Conservation (phyloP, 352 stramenopile genomes). For the Phytopythium chamaehyphon region DNA sequence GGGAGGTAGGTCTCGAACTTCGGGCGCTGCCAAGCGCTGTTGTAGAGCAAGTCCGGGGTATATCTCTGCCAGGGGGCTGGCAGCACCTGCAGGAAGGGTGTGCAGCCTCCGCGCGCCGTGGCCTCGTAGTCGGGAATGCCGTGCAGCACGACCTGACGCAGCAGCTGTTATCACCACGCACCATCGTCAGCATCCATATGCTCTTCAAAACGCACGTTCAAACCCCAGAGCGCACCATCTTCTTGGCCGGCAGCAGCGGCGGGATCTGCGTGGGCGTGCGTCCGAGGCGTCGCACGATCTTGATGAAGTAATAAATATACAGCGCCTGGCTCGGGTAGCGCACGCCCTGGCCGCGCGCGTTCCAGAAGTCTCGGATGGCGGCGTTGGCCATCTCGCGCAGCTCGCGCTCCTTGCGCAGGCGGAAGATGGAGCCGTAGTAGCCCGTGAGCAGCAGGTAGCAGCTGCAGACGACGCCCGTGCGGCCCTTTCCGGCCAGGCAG, state of each 20-base stretch:
- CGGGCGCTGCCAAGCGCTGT: constrained; percentile 63
- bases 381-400: constrained; percentile 59
- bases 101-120: constrained; percentile 46
- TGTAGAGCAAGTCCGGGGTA: constrained; percentile 55
- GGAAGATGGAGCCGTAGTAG: constrained; percentile 70
- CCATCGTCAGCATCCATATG: neutral
- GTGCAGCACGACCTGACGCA: constrained; percentile 57
- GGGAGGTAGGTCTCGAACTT: constrained; percentile 60
- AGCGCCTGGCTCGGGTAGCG: constrained; percentile 77
- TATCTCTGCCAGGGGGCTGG: constrained; percentile 59
- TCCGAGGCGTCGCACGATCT: constrained; percentile 48
- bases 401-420: constrained; percentile 57
- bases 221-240: constrained; percentile 28
- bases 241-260: constrained; percentile 44
- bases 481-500: constrained; percentile 75
- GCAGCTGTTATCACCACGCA: constrained; percentile 13
- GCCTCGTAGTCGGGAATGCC: constrained; percentile 78
- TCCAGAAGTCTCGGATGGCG: constrained; percentile 75
- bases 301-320: constrained; percentile 89
- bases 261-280: constrained; percentile 55
- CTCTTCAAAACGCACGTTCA: neutral
- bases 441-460: constrained; percentile 76
- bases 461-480: constrained; percentile 79
- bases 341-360: constrained; percentile 71
- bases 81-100: constrained; percentile 60